Evolutionary conservation across 805 yeast genomes (phyloP).

Genomic region (Spathaspora girioi): DNA sequence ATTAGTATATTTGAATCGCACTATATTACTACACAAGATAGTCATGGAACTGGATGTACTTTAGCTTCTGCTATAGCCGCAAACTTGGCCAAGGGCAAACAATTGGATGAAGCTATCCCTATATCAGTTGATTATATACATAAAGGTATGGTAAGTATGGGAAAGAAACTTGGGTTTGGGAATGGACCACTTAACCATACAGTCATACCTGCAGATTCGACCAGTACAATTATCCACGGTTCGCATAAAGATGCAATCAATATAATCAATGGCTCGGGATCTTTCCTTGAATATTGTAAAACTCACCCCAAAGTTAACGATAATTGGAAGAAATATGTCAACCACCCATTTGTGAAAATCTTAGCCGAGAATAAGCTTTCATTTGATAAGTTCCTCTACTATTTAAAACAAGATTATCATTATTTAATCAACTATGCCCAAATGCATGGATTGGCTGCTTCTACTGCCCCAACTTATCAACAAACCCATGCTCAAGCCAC

Average conservation of each 20-base stretch:
- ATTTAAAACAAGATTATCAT: conserved; percentile 61
- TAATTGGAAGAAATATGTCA: conserved; percentile 54
- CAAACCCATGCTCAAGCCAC: conserved; percentile 48
- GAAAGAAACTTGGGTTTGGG: conserved; percentile 46
- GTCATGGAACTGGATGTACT: conserved; percentile 93
- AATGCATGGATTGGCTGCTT: conserved; percentile 60
- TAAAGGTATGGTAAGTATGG: conserved; percentile 48
- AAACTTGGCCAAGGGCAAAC: conserved; percentile 55
- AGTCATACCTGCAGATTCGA: conserved; percentile 23
- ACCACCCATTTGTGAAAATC: conserved; percentile 58
- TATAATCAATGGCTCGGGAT: neutral
- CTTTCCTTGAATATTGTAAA: conserved; percentile 40
- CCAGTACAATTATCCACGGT: conserved; percentile 8
- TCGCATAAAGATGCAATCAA: neutral
- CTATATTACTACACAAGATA: conserved; percentile 45
- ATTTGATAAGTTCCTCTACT: conserved; percentile 48
- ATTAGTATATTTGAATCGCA: conserved; percentile 46
- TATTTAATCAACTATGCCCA: conserved; percentile 68
- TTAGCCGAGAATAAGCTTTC: conserved; percentile 52
- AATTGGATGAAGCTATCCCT: conserved; percentile 47
- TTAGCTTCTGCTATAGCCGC: conserved; percentile 78
- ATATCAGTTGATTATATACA: conserved; percentile 65
- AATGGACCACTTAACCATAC: conserved; percentile 79
- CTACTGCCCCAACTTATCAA: conserved; percentile 53
- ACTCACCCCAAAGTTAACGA: conserved; percentile 52